Evolutionary conservation across 306 rosid species (phyloP).

Genomic region (Acmispon strigosus): DNA sequence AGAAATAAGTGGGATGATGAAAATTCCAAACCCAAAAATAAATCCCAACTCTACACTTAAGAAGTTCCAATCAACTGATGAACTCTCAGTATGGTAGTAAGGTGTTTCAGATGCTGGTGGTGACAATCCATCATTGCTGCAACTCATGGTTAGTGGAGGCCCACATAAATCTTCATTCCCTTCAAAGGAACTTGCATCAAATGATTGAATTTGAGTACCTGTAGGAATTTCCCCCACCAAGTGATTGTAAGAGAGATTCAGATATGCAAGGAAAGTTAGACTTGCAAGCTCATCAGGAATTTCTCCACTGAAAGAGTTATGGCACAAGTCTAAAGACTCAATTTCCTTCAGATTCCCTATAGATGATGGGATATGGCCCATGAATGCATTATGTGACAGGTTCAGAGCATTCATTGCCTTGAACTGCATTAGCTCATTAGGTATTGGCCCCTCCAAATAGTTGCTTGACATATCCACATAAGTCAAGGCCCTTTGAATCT

Average conservation of each 20-base stretch:
- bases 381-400: constrained; percentile 32
- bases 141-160: constrained; percentile 6
- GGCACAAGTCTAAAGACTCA: constrained; percentile 41
- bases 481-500: constrained; percentile 12
- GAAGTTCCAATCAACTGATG: constrained; percentile 15
- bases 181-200: constrained; percentile 13
- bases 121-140: background rate
- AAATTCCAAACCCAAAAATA: constrained; percentile 18
- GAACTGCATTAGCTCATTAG: constrained; percentile 19
- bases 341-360: constrained; percentile 11
- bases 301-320: constrained; percentile 9
- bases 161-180: constrained; percentile 35
- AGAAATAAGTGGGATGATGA: constrained; percentile 12
- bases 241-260: constrained; percentile 33
- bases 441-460: constrained; percentile 28
- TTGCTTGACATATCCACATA: constrained; percentile 35
- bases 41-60: constrained; percentile 26
- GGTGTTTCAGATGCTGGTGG: background rate
- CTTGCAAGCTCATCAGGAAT: constrained; percentile 26
- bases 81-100: background rate
- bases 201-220: constrained; percentile 31
- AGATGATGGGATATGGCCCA: constrained; percentile 22
- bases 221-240: constrained; percentile 25
- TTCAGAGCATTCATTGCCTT: constrained; percentile 13
- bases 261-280: constrained; percentile 6